Evolutionary conservation across 2,329 filamentous ascomycete species (phyloP).

Genomic region (Diplodia scrobiculata): DNA sequence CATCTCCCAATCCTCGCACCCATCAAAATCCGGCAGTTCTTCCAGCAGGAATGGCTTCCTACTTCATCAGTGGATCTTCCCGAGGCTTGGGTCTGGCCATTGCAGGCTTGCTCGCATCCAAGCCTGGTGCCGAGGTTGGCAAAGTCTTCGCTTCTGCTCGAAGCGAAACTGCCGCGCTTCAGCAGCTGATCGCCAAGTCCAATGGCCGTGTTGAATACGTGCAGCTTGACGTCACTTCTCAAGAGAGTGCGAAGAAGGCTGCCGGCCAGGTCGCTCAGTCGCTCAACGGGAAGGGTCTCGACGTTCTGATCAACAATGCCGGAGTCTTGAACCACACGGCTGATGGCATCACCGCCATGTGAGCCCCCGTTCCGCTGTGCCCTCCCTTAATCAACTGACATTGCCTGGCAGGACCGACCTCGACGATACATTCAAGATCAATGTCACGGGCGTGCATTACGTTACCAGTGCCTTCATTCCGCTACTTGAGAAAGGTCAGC

Average conservation of each 20-base stretch:
- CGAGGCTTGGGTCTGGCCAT: slow-evolving; percentile 45
- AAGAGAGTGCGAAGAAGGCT: slow-evolving; percentile 43
- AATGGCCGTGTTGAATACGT: slow-evolving; percentile 34
- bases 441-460: slow-evolving; percentile 47
- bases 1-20: background rate
- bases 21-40: background rate
- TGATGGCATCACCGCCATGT: slow-evolving; percentile 17
- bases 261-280: slow-evolving; percentile 38
- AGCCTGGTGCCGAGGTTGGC: slow-evolving; percentile 38
- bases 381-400: background rate
- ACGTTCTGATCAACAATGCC: slow-evolving; percentile 19
- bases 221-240: slow-evolving; percentile 49
- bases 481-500: slow-evolving; percentile 43
- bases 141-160: slow-evolving; percentile 49
- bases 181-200: slow-evolving; percentile 42
- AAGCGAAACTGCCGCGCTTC: slow-evolving; percentile 41
- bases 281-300: background rate
- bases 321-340: slow-evolving; percentile 14
- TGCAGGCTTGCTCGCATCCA: slow-evolving; percentile 39
- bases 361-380: background rate
- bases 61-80: slow-evolving; percentile 43
- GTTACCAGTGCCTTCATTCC: slow-evolving; percentile 48
- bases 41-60: slow-evolving; percentile 37
- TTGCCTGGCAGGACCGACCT: slow-evolving; percentile 34
- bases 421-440: slow-evolving; percentile 39